These are phyloP conservation scores for Trichocladium antarcticum DNA, from an alignment of 495 filamentous ascomycete species.

Conservation along the genomic window DNA sequence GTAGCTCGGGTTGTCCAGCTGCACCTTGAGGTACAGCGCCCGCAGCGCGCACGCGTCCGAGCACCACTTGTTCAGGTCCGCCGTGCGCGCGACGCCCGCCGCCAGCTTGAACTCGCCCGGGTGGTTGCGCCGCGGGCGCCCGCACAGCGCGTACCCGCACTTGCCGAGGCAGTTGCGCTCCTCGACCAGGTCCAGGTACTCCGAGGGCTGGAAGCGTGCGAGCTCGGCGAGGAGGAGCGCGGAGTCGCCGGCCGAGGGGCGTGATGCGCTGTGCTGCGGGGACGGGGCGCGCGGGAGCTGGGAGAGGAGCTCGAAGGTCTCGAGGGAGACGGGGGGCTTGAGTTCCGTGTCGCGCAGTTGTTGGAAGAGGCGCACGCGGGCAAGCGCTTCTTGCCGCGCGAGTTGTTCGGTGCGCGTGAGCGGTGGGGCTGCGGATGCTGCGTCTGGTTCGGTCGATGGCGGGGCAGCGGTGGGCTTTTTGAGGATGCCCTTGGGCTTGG, in stretches of 20 bases:
- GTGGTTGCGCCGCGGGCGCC: constrained; percentile 9
- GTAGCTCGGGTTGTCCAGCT: constrained; percentile 46
- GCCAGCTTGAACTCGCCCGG: constrained; percentile 13
- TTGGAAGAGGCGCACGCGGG: constrained; percentile 49
- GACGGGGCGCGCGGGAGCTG: constrained; percentile 56
- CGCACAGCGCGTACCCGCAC: constrained; percentile 79
- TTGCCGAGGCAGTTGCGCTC: constrained; percentile 70
- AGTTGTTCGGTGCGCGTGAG: constrained; percentile 1
- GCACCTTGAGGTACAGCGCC: constrained; percentile 74
- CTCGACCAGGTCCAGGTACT: constrained; percentile 76
- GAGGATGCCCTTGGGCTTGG: constrained; percentile 11
- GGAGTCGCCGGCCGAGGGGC: constrained; percentile 48
- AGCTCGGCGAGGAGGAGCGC: constrained; percentile 47
- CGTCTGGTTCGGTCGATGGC: background rate
- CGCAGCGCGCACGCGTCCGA: constrained; percentile 63
- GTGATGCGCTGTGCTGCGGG: constrained; percentile 45
- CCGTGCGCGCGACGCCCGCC: constrained; percentile 40
- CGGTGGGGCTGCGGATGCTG: constrained; percentile 6
- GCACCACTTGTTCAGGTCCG: constrained; percentile 80
- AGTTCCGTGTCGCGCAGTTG: constrained; percentile 55
- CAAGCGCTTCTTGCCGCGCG: constrained; percentile 34
- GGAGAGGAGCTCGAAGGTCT: constrained; percentile 56
- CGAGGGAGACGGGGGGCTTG: constrained; percentile 40
- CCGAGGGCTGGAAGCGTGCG: constrained; percentile 62
- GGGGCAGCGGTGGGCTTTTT: constrained; percentile 3